Base-by-base conservation (phyloP, 176 grass and related monocot species). In the Phoenix roebelenii region DNA sequence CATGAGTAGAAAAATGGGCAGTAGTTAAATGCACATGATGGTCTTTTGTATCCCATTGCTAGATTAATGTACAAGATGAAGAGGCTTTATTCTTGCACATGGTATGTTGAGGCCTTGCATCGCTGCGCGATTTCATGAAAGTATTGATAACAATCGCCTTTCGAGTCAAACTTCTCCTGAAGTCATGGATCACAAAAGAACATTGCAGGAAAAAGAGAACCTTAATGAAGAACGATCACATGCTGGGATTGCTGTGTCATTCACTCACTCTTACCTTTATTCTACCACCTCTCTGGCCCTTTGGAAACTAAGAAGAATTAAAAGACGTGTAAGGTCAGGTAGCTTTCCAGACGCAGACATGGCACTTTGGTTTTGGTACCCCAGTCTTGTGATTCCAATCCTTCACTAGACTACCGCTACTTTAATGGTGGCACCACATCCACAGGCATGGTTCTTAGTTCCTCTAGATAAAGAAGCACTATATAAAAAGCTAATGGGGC, bases 1-100 rank as follows among this genome's bases (percentile, higher is more conserved):
- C 35, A 44, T 14, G 35, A 44, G 10, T 12, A 44, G 1, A 44
- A 32, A 30, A 44, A 44, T 44, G 10, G 35, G 1, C 22, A 0
- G 15, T 5, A 9, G 53, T 22, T 22, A 55, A 12, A 59, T 59
- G 24, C 15, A 59, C 16, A 16, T 59, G 22, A 28, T 4, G 15
- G 25, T 24, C 12, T 24, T 5, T 9, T 17, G 23, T 17, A 59
- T 59, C 15, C 17, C 17, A 30, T 16, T 16, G 23, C 12, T 26
- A 29, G 16, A 28, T 16, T 10, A 30, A 16, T 22, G 58, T 30
- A 5, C 7, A 23, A 18, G 58, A 60, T 23, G 26, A 59, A 9
- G 58, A 60, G 25, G 58, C 58, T n/a, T 60, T 60, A 32, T 16
- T 44, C 23, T 25, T 28, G 58, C 58, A 60, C 24, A 26, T 60